phyloP scores from a whole-genome alignment of 495 filamentous ascomycete species.

The Niebla homalea region DNA sequence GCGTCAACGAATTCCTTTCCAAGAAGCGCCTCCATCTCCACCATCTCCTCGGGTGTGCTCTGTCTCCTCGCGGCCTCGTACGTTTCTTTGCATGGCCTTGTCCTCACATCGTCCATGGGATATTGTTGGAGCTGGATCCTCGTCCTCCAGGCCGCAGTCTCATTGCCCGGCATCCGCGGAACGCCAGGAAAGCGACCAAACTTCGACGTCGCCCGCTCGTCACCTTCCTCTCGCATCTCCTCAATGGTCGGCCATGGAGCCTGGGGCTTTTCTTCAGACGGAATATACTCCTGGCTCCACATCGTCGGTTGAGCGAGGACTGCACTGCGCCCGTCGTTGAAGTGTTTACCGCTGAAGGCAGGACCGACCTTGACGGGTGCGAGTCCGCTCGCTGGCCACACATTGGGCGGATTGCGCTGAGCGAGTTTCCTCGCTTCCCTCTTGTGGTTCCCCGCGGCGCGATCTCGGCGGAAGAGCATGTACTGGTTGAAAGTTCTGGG shows the following conservation, averaged over 20 bases:
- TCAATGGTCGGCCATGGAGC: slow-evolving; percentile 19
- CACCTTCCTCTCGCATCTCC: slow-evolving; percentile 23
- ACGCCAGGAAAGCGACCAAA: slow-evolving; percentile 20
- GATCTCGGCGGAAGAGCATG: slow-evolving; percentile 9
- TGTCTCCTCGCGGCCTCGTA: not conserved
- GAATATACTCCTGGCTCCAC: slow-evolving; percentile 12
- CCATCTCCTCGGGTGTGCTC: not conserved
- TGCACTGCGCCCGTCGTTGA: slow-evolving; percentile 11
- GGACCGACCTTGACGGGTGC: slow-evolving; percentile 1
- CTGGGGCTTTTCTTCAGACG: slow-evolving; percentile 4
- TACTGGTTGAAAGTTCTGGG: slow-evolving; percentile 15
- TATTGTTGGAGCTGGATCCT: not conserved
- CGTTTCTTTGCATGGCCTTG: slow-evolving; percentile 1
- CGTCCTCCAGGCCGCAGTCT: slow-evolving; percentile 21
- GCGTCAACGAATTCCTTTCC: slow-evolving; percentile 8
- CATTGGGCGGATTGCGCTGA: not conserved
- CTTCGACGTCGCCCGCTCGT: slow-evolving; percentile 19
- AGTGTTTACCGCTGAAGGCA: slow-evolving; percentile 9
- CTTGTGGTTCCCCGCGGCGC: slow-evolving; percentile 1
- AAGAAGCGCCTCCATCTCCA: slow-evolving; percentile 9
- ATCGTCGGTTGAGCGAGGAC: slow-evolving; percentile 15
- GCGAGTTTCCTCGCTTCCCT: not conserved
- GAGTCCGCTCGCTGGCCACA: not conserved
- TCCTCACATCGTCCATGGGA: slow-evolving; percentile 12
- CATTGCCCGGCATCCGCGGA: slow-evolving; percentile 21